Base-by-base conservation (phyloP, 2,329 filamentous ascomycete genomes). In the Aspergillus sp. region DNA sequence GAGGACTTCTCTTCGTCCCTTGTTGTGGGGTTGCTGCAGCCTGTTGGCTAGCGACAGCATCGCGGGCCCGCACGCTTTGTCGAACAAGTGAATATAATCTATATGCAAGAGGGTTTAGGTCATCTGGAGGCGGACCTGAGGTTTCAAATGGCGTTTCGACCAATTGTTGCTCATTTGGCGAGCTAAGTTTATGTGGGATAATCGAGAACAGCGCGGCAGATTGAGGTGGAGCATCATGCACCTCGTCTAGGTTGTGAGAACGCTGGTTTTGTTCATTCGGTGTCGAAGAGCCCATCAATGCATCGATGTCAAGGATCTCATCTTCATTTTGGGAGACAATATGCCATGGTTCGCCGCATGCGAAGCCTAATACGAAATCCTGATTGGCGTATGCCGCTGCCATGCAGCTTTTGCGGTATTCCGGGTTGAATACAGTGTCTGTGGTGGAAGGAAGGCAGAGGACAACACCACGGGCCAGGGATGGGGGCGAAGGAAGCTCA, bases 331-430 rank as follows among this genome's bases (percentile, higher is more conserved):
- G 66, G 30, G 69, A 71, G 11, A 70, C 63, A 20, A 67, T 58
- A 50, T 73, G 70, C 65, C 71, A 77, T 17, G 72, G 67, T 48
- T 76, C 73, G 39, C 64, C 67, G 30, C 66, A 71, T 17, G 71
- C 22, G 44, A 77, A 73, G 4, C 75, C 75, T 12, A 73, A 57
- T 15, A 77, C 73, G 56, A 77, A 77, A 55, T 77, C 74, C 41
- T 68, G 68, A 54, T 77, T 74, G 50, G 72, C 69, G 57, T 69
- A 71, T 42, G 72, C 74, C 15, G 73, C 71, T n/a, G 68, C 70
- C 50, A 77, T 61, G 32, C 69, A 73, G 49, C 67, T 70, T 49
- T 67, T 61, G 53, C 72, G 67, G 53, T 74, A 76, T 13, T 71
- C 68, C 5, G 64, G 52, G 5, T 68, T 73, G 48, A 74, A 74